Evolutionary conservation across 208 protist genomes (phyloP).

Genomic region (Chromosphaera perkinsii): DNA sequence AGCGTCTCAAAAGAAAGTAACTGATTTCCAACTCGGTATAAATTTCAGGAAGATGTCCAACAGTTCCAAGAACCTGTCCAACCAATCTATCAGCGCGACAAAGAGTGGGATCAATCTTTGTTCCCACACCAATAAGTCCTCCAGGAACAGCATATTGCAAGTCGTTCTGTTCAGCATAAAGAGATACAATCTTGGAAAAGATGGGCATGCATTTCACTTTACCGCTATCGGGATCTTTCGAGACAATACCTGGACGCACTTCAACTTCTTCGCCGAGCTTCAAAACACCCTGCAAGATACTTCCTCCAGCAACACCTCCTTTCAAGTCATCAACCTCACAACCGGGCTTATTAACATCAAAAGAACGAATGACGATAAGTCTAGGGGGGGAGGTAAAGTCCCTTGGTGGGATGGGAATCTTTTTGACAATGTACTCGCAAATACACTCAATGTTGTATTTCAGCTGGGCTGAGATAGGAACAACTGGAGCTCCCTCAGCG

Average conservation of each 20-base stretch:
- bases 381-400: conserved; percentile 81
- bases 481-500: conserved; percentile 86
- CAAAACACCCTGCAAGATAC: conserved; percentile 88
- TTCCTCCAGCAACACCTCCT: conserved; percentile 96
- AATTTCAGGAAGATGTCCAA: conserved; percentile 83
- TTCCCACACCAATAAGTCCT: conserved; percentile 98
- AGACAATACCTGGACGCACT: conserved; percentile 92
- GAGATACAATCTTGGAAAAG: conserved; percentile 78
- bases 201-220: conserved; percentile 89
- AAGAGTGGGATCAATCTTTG: conserved; percentile 97
- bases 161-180: conserved; percentile 93
- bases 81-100: conserved; percentile 95
- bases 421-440: conserved; percentile 90
- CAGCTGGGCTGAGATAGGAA: conserved; percentile 97
- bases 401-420: conserved; percentile 89
- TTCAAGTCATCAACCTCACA: conserved; percentile 82
- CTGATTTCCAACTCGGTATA: conserved; percentile 93
- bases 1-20: conserved; percentile 88
- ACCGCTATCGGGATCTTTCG: conserved; percentile 67
- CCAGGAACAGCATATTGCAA: conserved; percentile 97
- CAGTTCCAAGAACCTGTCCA: conserved; percentile 72
- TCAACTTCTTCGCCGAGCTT: conserved; percentile 85
- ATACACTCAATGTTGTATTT: conserved; percentile 97
- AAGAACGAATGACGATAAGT: conserved; percentile 98
- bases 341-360: conserved; percentile 99